phyloP scores from a whole-genome alignment of 208 protist species.

The Porcisia hertigi region DNA sequence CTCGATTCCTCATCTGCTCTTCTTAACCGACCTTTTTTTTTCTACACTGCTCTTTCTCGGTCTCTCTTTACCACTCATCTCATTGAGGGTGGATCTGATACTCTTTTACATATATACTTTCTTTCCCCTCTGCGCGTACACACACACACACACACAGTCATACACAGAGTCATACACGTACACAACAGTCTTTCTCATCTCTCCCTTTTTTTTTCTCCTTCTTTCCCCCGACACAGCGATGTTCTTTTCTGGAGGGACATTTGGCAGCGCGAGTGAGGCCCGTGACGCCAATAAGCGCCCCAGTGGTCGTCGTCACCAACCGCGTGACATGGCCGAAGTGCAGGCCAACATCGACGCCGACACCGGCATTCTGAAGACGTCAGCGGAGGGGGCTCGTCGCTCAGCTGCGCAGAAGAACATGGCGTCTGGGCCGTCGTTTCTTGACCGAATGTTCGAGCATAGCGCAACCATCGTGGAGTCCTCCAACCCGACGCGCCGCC shows the following conservation, averaged over 20 bases:
- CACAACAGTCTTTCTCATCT: neutral
- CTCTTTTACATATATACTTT: neutral
- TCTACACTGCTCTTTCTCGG: neutral
- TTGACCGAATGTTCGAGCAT: constrained; percentile 57
- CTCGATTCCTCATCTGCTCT: too few species aligned
- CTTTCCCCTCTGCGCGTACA: neutral
- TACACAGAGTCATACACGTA: too few species aligned
- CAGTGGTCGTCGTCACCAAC: constrained; percentile 57
- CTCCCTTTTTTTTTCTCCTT: neutral
- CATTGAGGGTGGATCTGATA: neutral
- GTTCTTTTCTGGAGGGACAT: constrained; percentile 35
- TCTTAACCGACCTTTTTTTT: too few species aligned
- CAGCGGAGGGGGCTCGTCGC: constrained; percentile 13
- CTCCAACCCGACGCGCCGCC: constrained; percentile 16
- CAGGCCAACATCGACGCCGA: constrained; percentile 15
- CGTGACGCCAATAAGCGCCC: constrained; percentile 37
- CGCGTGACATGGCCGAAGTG: constrained; percentile 51
- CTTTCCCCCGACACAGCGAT: neutral
- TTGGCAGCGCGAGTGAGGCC: constrained; percentile 56
- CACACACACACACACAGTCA: constrained; percentile 8
- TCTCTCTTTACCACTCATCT: neutral
- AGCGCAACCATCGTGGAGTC: constrained; percentile 10
- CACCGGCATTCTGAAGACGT: neutral
- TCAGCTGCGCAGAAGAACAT: constrained; percentile 39
- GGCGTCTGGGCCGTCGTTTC: constrained; percentile 42